Conservation (phyloP, 495 filamentous ascomycete genomes). For the Penicillium arizonense region DNA sequence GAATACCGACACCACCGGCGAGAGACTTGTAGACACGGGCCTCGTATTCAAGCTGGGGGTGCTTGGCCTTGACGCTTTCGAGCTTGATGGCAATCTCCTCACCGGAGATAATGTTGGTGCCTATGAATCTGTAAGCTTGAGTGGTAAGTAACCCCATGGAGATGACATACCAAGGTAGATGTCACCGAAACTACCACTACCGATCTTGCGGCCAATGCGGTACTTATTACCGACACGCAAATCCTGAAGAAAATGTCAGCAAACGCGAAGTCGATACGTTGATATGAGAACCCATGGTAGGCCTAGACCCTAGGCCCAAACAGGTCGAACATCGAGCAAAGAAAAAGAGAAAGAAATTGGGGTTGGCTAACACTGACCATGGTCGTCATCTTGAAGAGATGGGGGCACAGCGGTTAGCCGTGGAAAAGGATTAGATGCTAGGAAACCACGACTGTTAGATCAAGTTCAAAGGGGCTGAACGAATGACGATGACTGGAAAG, state of each 20-base stretch:
- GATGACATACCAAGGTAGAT: conserved; percentile 83
- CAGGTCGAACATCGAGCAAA: background rate
- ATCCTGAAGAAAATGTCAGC: conserved; percentile 61
- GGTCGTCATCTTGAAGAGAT: conserved; percentile 46
- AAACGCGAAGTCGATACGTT: background rate
- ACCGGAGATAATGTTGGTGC: conserved; percentile 99
- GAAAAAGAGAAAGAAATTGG: background rate
- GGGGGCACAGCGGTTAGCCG: conserved; percentile 41
- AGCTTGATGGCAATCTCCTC: conserved; percentile 99
- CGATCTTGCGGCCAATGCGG: conserved; percentile 99
- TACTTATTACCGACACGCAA: conserved; percentile 99
- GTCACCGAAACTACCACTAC: conserved; percentile 96
- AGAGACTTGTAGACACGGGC: conserved; percentile 99
- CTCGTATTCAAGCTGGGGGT: conserved; percentile 99
- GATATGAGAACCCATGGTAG: too few relatives aligned
- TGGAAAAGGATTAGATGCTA: conserved; percentile 15
- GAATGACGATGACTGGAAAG: background rate
- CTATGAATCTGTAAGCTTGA: conserved; percentile 32
- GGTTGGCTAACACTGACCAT: conserved; percentile 38
- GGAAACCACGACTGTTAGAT: background rate
- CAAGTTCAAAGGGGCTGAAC: conserved; percentile 4
- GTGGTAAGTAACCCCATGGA: background rate
- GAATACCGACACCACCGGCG: conserved; percentile 96
- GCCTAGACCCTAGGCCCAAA: too few relatives aligned
- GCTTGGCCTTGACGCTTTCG: conserved; percentile 99